These are phyloP conservation scores for Fusarium nanum DNA, from an alignment of 2,329 filamentous ascomycete genomes.

Conservation along the genomic window DNA sequence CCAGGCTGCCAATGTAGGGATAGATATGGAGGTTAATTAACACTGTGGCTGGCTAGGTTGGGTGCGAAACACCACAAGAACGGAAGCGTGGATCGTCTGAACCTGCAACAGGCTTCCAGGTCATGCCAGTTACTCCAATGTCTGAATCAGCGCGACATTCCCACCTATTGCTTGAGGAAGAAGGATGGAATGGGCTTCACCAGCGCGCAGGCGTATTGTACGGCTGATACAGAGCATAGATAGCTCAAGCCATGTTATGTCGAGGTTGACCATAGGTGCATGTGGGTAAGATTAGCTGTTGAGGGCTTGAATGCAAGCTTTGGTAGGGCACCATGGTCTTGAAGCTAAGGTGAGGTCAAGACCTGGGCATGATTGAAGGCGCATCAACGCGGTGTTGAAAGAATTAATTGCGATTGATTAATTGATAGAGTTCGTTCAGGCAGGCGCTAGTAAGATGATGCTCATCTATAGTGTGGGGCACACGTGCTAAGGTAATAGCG, in stretches of 20 bases:
- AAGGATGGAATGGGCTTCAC: conserved; percentile 39
- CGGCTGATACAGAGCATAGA: conserved; percentile 27
- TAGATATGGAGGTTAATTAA: conserved; percentile 1
- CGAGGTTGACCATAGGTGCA: neutral
- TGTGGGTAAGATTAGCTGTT: neutral
- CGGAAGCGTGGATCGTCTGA: conserved; percentile 22
- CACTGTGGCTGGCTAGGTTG: conserved; percentile 3
- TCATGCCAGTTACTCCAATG: conserved; percentile 21
- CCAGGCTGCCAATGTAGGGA: neutral
- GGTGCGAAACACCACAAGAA: neutral
- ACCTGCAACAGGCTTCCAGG: conserved; percentile 31
- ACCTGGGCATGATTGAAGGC: neutral
- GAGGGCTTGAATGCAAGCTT: neutral
- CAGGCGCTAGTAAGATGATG: neutral
- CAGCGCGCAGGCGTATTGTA: conserved; percentile 14
- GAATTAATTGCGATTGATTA: neutral
- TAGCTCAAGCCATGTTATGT: conserved; percentile 7
- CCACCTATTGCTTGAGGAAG: conserved; percentile 8
- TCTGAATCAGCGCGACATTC: conserved; percentile 24
- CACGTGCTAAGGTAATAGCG: conserved; percentile 26
- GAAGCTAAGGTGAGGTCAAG: neutral
- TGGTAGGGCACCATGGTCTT: neutral
- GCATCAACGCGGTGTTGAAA: neutral
- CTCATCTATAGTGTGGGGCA: conserved; percentile 22
- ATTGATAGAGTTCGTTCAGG: conserved; percentile 7